Conservation (phyloP, 495 filamentous ascomycete species). For the Apiosordaria backusii region DNA sequence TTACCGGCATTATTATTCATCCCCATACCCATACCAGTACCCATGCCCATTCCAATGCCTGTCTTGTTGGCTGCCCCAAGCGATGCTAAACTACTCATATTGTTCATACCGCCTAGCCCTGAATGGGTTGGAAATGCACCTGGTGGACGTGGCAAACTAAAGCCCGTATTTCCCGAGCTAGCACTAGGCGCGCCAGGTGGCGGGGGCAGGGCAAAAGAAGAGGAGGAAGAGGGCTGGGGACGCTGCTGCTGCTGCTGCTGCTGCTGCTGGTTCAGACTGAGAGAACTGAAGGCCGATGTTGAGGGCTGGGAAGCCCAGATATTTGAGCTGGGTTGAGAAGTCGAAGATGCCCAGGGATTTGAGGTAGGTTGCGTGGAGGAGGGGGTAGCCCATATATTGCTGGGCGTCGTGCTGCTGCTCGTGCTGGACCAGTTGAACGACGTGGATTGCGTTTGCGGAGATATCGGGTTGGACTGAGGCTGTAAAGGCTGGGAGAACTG, state of each 20-base stretch:
- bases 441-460: slow-evolving; percentile 19
- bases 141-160: slow-evolving; percentile 43
- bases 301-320: slow-evolving; percentile 11
- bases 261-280: slow-evolving; percentile 32
- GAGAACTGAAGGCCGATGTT: slow-evolving; percentile 27
- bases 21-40: slow-evolving; percentile 21
- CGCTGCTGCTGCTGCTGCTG: slow-evolving; percentile 10
- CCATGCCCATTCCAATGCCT: slow-evolving; percentile 20
- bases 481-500: slow-evolving; percentile 55
- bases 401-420: not conserved
- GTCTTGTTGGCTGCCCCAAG: slow-evolving; percentile 2
- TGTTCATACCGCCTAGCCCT: slow-evolving; percentile 15
- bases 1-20: slow-evolving; percentile 15
- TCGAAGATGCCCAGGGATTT: not conserved
- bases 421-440: slow-evolving; percentile 34
- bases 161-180: slow-evolving; percentile 26
- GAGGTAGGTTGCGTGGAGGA: not conserved
- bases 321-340: slow-evolving; percentile 12
- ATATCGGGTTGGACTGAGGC: slow-evolving; percentile 15
- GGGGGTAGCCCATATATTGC: slow-evolving; percentile 39
- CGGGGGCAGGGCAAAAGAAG: slow-evolving; percentile 50
- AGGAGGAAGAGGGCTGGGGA: slow-evolving; percentile 23
- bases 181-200: slow-evolving; percentile 29
- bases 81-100: slow-evolving; percentile 13
- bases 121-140: slow-evolving; percentile 17